phyloP scores from a whole-genome alignment of 2,329 filamentous ascomycete species.

The Aspergillus ochraceus region DNA sequence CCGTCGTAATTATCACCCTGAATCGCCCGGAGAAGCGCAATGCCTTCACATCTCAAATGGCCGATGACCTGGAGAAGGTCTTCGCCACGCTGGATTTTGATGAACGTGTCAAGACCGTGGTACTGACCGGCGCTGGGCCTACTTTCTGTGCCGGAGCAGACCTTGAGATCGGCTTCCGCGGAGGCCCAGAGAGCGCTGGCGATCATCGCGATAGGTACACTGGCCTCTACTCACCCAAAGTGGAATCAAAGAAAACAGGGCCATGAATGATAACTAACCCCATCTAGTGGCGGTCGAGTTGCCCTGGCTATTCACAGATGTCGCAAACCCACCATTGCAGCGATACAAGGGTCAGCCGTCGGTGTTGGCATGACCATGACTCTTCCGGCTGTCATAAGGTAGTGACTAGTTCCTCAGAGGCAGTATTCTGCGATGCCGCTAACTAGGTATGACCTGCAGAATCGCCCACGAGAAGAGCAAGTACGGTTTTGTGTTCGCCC shows the following conservation, averaged over 20 bases:
- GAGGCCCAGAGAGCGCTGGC: constrained; percentile 41
- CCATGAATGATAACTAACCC: background rate
- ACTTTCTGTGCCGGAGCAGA: constrained; percentile 57
- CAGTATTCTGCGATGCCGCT: background rate
- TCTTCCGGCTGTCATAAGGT: constrained; percentile 55
- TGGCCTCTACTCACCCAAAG: background rate
- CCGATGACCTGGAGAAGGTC: constrained; percentile 44
- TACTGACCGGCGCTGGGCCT: constrained; percentile 53
- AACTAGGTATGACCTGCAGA: constrained; percentile 22
- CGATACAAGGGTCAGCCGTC: constrained; percentile 57
- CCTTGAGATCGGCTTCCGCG: constrained; percentile 53
- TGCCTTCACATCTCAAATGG: constrained; percentile 56
- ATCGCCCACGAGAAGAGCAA: constrained; percentile 60
- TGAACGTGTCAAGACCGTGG: constrained; percentile 54
- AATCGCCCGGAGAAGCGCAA: constrained; percentile 60
- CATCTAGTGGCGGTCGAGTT: constrained; percentile 31
- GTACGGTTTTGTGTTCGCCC: constrained; percentile 72
- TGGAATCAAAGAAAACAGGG: background rate
- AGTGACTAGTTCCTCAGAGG: background rate
- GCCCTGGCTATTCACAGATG: constrained; percentile 57
- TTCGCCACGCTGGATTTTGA: constrained; percentile 50
- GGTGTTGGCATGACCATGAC: constrained; percentile 62
- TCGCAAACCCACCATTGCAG: constrained; percentile 58
- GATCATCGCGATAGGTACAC: constrained; percentile 57
- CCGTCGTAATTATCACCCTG: constrained; percentile 51